Evolutionary conservation across 371 early-diverging fungal genomes (phyloP), one percentile per base, ranked within the genome.

Genomic region (Syncephalastrum racemosum): DNA sequence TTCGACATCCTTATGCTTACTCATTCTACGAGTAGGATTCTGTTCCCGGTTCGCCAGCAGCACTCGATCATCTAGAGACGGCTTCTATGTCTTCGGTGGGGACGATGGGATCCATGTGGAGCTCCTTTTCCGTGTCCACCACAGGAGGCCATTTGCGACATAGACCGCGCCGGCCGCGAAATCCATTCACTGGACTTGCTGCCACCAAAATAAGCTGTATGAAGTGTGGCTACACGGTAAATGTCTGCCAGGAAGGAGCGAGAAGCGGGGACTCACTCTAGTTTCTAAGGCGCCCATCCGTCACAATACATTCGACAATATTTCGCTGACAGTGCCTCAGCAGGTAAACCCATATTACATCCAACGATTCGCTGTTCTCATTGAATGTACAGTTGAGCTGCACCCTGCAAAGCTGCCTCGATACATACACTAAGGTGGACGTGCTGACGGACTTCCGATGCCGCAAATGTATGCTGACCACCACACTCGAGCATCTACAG

Each of bases 221-320:
- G 57, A 83, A 86, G 46, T 92, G 93, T 58, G 90, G 87, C 4
- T 88, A 90, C 54, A 91, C 89, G 10, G 81, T 73, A 73, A 61
- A 48, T 61, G n/a, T 44, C 19, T 56, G 5, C 14, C 16, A 13
- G 22, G 22, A 18, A 20, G 19, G 45, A 31, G 13, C 46, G 8
- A 41, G 52, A 39, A 23, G 20, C 18, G 52, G 7, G 15, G 16
- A 4, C 18, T 24, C 18, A 31, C 25, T 19, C 36, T 46, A 1
- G 51, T 51, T 4, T 25, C 50, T 43, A 53, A 75, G 64, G 89
- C 88, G 52, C 88, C 91, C 7, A 83, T 92, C 50, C 82, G 92
- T 22, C 93, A 92, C 56, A 87, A 89, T 62, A 82, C 90, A 15
- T 92, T 92, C 73, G 90, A 91, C 64, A 90, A 89, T 47, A 71